phyloP scores from a whole-genome alignment of 768 basidiomycete species.

The Amanita rimosa region DNA sequence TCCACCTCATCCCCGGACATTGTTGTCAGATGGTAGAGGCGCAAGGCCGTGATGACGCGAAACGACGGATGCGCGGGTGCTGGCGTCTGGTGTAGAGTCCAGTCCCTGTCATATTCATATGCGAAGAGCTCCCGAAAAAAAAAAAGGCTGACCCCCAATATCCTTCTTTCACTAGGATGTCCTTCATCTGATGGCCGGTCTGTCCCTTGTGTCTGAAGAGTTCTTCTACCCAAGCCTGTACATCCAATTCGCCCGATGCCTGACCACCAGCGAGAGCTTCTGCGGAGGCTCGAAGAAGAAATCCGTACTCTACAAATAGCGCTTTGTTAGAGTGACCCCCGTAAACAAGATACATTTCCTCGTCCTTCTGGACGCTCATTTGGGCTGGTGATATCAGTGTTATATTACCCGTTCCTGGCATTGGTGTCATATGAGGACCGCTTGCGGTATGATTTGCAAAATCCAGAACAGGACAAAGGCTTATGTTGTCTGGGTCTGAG shows the following conservation, averaged over 20 bases:
- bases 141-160: conserved; percentile 70
- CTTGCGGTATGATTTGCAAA: conserved; percentile 69
- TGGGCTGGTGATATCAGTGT: conserved; percentile 38
- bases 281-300: conserved; percentile 35
- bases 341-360: conserved; percentile 72
- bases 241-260: conserved; percentile 45
- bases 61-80: conserved; percentile 67
- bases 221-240: conserved; percentile 41
- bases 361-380: conserved; percentile 28
- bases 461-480: conserved; percentile 84
- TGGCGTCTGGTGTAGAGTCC: conserved; percentile 60
- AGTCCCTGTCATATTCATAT: conserved; percentile 41
- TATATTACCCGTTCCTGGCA: conserved; percentile 31
- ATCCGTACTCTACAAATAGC: conserved; percentile 87
- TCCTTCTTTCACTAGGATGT: conserved; percentile 43
- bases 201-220: conserved; percentile 33
- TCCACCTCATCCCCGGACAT: conserved; percentile 15
- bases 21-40: conserved; percentile 42
- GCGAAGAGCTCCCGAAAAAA: conserved; percentile 1
- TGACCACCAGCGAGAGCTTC: conserved; percentile 13
- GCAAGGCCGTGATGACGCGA: conserved; percentile 61
- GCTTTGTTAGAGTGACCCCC: conserved; percentile 69
- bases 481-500: conserved; percentile 63
- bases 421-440: conserved; percentile 32
- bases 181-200: conserved; percentile 35